A percentile compares a stretch with the other conserved stretches of the same genome.
Evolutionary conservation across 129 eudicot species (phyloP).

Genomic region (Flaveria linearis): DNA sequence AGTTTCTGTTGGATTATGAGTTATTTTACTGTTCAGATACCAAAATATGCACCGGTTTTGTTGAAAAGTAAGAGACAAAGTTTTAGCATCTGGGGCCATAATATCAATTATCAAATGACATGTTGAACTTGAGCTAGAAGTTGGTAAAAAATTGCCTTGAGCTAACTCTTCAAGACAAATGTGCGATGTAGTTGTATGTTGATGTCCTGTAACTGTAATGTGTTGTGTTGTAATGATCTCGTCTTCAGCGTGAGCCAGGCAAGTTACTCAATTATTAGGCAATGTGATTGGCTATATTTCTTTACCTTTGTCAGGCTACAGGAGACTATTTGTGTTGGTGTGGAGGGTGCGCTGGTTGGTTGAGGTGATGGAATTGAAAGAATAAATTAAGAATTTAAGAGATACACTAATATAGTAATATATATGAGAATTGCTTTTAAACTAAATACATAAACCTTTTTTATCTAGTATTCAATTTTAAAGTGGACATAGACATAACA

Average conservation of each 20-base stretch:
- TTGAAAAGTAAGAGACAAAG: too few species aligned
- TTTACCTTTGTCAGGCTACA: too few species aligned
- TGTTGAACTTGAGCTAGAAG: not conserved
- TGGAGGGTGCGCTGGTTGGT: too few species aligned
- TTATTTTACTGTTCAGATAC: not conserved
- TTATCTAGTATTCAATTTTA: not conserved
- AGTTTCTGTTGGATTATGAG: not conserved
- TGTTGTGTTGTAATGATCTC: too few species aligned
- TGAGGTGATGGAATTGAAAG: too few species aligned
- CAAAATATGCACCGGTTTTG: not conserved
- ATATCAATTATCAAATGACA: too few species aligned
- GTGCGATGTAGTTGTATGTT: not conserved
- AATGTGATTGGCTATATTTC: too few species aligned
- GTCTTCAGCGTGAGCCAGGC: too few species aligned
- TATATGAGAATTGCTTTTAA: not conserved
- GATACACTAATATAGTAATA: not conserved
- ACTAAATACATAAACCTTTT: not conserved
- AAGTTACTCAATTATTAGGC: too few species aligned
- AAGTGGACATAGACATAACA: not conserved
- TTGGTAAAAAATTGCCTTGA: not conserved
- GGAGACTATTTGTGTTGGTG: too few species aligned
- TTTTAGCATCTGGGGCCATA: too few species aligned
- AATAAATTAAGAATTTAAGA: too few species aligned
- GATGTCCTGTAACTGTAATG: not conserved
- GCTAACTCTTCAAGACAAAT: not conserved